Conservation (phyloP, 495 filamentous ascomycete species). For the Elaphomyces granulatus region DNA sequence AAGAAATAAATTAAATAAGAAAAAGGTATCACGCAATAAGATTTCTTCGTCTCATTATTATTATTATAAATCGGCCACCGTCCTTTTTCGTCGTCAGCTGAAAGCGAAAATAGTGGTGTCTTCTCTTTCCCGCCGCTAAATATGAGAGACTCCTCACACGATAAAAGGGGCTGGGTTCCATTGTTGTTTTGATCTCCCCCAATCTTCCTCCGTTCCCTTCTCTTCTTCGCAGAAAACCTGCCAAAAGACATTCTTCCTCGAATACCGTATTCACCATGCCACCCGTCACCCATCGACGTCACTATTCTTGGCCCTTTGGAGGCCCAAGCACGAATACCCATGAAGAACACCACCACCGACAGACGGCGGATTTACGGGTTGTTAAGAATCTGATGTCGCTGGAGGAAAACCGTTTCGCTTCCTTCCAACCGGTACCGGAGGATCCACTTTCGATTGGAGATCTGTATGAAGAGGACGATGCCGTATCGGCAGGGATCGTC, state of each 20-base stretch:
- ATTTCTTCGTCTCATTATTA: too few species aligned
- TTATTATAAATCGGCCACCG: too few species aligned
- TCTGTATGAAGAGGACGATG: slow-evolving; percentile 13
- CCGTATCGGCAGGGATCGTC: slow-evolving; percentile 25
- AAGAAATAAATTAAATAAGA: too few species aligned
- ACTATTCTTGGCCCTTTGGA: slow-evolving; percentile 6
- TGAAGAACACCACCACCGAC: neutral
- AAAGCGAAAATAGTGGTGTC: too few species aligned
- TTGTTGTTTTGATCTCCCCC: too few species aligned
- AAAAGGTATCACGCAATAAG: too few species aligned
- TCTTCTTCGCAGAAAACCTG: neutral
- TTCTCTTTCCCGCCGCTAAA: too few species aligned
- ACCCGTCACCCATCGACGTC: slow-evolving; percentile 1
- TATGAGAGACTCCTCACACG: too few species aligned
- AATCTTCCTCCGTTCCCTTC: neutral
- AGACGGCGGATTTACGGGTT: neutral
- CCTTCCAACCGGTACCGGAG: neutral
- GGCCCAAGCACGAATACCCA: neutral
- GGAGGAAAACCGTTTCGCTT: neutral
- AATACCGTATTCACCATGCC: neutral
- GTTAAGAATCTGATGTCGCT: too few species aligned
- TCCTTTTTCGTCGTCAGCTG: too few species aligned
- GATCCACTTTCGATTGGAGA: neutral
- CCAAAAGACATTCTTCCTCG: neutral
- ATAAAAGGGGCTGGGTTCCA: too few species aligned